Percentiles rank a stretch among this genome's conserved stretches.
Conservation (phyloP, 352 stramenopile genomes). For the Pythium vanterpoolii region DNA sequence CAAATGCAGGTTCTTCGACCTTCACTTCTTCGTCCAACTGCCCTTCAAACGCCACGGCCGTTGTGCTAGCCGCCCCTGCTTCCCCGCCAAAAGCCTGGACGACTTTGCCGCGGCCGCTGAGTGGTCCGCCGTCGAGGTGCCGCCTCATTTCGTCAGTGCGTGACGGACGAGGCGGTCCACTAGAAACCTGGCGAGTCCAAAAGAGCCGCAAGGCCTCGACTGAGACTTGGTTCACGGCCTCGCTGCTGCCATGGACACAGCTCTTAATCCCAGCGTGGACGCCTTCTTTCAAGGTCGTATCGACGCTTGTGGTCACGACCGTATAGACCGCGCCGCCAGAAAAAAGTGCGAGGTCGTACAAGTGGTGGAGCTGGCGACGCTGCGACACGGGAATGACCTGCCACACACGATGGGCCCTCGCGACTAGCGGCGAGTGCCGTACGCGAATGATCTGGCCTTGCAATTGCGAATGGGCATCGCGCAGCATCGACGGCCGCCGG, state of each 20-base stretch:
- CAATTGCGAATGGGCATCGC: conserved; percentile 48
- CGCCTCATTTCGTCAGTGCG: conserved; percentile 34
- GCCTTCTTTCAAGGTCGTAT: conserved; percentile 34
- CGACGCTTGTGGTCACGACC: conserved; percentile 33
- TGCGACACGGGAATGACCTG: conserved; percentile 35
- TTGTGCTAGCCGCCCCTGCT: too few relatives aligned
- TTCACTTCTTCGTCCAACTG: too few relatives aligned
- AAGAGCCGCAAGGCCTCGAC: conserved; percentile 55
- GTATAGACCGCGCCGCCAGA: conserved; percentile 41
- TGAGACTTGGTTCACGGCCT: conserved; percentile 43
- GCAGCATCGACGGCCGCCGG: conserved; percentile 51
- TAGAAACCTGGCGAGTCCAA: conserved; percentile 20
- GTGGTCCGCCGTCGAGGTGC: conserved; percentile 39
- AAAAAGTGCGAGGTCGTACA: conserved; percentile 44
- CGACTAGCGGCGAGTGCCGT: conserved; percentile 40
- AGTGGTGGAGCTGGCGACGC: conserved; percentile 38
- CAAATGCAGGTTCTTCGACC: not conserved
- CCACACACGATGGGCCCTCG: conserved; percentile 42
- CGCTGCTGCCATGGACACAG: conserved; percentile 34
- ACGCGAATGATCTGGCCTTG: conserved; percentile 50
- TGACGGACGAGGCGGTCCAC: conserved; percentile 8
- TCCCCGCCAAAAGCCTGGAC: conserved; percentile 46
- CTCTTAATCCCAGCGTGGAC: conserved; percentile 39
- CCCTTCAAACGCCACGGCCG: too few relatives aligned
- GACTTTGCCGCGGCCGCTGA: conserved; percentile 44